Conservation (phyloP, 2,329 filamentous ascomycete species). For the Macrophomina tecta region DNA sequence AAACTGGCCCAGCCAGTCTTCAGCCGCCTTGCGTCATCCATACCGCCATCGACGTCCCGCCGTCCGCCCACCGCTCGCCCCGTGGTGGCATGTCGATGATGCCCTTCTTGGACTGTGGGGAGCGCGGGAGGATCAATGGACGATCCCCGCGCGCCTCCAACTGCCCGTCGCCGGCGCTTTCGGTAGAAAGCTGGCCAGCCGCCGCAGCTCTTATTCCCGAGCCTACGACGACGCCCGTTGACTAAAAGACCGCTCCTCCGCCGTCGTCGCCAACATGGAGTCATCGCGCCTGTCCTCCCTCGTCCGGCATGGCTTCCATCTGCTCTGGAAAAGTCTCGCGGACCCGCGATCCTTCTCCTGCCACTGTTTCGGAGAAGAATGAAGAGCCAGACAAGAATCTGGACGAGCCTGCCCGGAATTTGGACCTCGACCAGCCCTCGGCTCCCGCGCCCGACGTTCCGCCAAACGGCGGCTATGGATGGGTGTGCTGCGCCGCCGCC, state of each 20-base stretch:
- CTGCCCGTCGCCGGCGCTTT: neutral
- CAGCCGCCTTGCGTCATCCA: neutral
- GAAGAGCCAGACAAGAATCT: slow-evolving; percentile 8
- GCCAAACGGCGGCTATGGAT: slow-evolving; percentile 68
- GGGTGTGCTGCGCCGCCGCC: slow-evolving; percentile 58
- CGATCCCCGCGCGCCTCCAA: slow-evolving; percentile 1
- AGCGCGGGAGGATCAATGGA: slow-evolving; percentile 10
- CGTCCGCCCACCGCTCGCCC: neutral
- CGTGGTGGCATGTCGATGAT: slow-evolving; percentile 3
- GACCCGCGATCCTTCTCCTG: slow-evolving; percentile 3
- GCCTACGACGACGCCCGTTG: neutral
- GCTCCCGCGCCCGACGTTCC: slow-evolving; percentile 37
- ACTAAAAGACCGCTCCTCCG: slow-evolving; percentile 11
- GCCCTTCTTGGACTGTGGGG: slow-evolving; percentile 18
- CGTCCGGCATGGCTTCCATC: neutral
- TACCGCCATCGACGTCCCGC: neutral
- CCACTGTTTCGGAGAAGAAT: slow-evolving; percentile 5
- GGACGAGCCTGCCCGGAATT: slow-evolving; percentile 11
- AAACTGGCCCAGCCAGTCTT: neutral
- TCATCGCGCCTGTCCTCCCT: neutral
- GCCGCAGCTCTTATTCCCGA: slow-evolving; percentile 13
- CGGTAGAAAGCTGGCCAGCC: neutral
- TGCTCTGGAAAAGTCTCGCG: neutral
- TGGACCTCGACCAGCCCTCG: neutral
- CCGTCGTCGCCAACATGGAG: slow-evolving; percentile 9